Conservation (phyloP, 2,329 filamentous ascomycete genomes). For the Nigrograna mackinnonii region DNA sequence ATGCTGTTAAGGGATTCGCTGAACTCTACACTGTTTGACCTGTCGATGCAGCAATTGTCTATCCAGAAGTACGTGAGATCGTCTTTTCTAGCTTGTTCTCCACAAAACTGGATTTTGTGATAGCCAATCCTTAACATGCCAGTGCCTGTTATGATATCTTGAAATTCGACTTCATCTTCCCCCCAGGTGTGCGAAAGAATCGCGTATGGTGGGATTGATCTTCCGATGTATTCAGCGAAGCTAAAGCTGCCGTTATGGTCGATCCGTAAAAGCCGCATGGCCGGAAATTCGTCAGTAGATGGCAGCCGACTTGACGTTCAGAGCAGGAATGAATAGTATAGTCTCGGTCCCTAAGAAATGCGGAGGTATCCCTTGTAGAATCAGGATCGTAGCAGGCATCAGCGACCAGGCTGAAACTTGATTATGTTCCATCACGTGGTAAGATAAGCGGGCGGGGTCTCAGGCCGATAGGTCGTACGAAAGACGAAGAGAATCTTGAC, state of each 20-base stretch:
- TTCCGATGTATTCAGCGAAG: background rate
- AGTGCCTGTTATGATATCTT: conserved; percentile 1
- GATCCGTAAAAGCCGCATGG: background rate
- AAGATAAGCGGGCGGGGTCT: no score
- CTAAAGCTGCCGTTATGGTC: background rate
- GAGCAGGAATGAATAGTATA: no score
- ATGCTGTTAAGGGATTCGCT: conserved; percentile 2
- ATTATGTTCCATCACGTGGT: no score
- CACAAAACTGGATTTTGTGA: conserved; percentile 6
- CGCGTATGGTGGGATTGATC: conserved; percentile 4
- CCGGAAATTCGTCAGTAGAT: no score
- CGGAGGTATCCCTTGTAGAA: no score
- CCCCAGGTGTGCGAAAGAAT: conserved; percentile 14
- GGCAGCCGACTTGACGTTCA: no score
- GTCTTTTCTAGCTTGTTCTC: conserved; percentile 5
- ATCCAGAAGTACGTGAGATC: conserved; percentile 7
- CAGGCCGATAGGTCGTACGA: no score
- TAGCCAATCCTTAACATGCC: conserved; percentile 4
- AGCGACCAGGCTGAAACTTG: no score
- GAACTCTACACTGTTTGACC: background rate
- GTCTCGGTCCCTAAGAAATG: no score
- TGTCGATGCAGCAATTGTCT: conserved; percentile 7
- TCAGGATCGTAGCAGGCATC: no score
- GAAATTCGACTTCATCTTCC: conserved; percentile 3
- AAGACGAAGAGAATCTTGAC: no score